phyloP scores from a whole-genome alignment of 1,139 yeast species.

The Hyphopichia pseudoburtonii region DNA sequence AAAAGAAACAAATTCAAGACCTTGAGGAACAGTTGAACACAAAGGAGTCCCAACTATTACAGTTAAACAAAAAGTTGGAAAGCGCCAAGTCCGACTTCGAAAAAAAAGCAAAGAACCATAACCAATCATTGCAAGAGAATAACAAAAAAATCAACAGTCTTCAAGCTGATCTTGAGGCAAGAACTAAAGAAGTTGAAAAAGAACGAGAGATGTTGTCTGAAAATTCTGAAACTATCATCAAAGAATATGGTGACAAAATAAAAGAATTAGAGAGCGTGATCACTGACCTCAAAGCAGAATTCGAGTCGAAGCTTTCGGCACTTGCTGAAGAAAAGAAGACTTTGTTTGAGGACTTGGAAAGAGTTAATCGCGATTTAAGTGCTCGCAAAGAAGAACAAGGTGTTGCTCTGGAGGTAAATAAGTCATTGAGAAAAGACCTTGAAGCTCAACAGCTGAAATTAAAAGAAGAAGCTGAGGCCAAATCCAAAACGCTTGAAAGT shows the following conservation, averaged over 20 bases:
- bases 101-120: constrained; percentile 10
- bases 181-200: constrained; percentile 45
- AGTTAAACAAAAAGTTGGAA: neutral
- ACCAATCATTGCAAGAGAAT: constrained; percentile 9
- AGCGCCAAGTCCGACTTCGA: neutral
- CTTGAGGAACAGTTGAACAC: neutral
- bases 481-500: too few relatives aligned
- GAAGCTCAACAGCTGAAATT: too few relatives aligned
- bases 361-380: neutral
- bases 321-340: constrained; percentile 8
- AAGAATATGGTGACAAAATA: constrained; percentile 51
- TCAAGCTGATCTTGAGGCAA: constrained; percentile 25
- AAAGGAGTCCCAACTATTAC: neutral
- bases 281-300: constrained; percentile 11
- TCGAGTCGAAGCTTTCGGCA: constrained; percentile 9
- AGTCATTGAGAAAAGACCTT: too few relatives aligned
- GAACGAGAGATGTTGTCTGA: constrained; percentile 49
- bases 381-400: neutral
- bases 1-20: neutral
- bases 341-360: neutral
- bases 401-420: too few relatives aligned
- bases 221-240: constrained; percentile 48
- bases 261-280: constrained; percentile 21
- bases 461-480: too few relatives aligned
- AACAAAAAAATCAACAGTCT: constrained; percentile 10